phyloP scores from a whole-genome alignment of 768 basidiomycete species.

The Pisolithus tinctorius region DNA sequence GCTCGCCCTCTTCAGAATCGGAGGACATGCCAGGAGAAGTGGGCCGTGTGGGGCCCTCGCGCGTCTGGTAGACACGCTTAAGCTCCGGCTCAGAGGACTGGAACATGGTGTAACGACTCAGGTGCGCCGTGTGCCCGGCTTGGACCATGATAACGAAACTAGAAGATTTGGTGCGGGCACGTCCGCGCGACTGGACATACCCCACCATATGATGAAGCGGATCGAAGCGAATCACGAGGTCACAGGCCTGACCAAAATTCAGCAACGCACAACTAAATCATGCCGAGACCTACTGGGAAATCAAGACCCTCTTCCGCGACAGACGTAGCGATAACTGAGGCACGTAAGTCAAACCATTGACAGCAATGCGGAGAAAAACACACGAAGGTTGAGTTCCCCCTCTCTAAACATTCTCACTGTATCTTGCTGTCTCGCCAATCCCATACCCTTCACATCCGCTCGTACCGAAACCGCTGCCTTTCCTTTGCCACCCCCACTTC shows the following conservation, averaged over 20 bases:
- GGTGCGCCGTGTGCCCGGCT: conserved; percentile 46
- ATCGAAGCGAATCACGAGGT: conserved; percentile 83
- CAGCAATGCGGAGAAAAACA: conserved; percentile 20
- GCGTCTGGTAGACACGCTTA: conserved; percentile 53
- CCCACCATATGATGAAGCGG: conserved; percentile 75
- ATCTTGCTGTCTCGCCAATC: conserved; percentile 46
- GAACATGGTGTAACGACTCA: conserved; percentile 54
- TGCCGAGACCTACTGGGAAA: conserved; percentile 53
- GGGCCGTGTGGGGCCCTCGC: conserved; percentile 30
- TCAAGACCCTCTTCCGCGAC: conserved; percentile 93
- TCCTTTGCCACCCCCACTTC: conserved; percentile 13
- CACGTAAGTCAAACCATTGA: neutral
- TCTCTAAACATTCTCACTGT: conserved; percentile 60
- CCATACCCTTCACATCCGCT: conserved; percentile 45
- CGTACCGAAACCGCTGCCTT: conserved; percentile 15
- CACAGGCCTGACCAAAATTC: conserved; percentile 58
- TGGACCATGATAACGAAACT: conserved; percentile 80
- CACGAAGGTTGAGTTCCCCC: conserved; percentile 61
- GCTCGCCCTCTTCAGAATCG: conserved; percentile 29
- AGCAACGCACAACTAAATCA: conserved; percentile 1
- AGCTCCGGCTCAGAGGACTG: conserved; percentile 58
- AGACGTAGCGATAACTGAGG: conserved; percentile 68
- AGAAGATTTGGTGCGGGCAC: conserved; percentile 71
- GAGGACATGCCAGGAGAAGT: conserved; percentile 17
- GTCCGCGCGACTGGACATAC: conserved; percentile 85